Percentiles rank a stretch among this genome's conserved stretches.
phyloP scores from a whole-genome alignment of 169 alveolate species.

The Prorocentrum cordatum region DNA sequence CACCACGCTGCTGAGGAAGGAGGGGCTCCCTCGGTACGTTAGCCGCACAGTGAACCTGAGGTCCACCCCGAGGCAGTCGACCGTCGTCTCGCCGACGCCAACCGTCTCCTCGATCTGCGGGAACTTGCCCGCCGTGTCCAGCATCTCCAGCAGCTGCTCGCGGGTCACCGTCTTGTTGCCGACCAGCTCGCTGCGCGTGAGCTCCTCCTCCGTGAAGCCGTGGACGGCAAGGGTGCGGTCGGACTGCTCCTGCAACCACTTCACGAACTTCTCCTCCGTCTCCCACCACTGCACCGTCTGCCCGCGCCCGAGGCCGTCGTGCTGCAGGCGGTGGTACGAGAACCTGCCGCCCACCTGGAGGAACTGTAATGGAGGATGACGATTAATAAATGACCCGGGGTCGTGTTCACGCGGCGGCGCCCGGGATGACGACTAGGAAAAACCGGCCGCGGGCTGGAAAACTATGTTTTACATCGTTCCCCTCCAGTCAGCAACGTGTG shows the following conservation, averaged over 20 bases:
- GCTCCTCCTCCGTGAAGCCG: constrained; percentile 57
- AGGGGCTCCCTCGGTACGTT: constrained; percentile 23
- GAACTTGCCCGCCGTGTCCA: constrained; percentile 3
- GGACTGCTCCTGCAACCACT: constrained; percentile 47
- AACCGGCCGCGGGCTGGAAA: too few relatives aligned
- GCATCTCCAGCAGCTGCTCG: constrained; percentile 1
- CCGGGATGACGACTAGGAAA: too few relatives aligned
- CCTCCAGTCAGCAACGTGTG: too few relatives aligned
- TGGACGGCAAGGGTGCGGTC: constrained; percentile 54
- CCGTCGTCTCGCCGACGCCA: neutral
- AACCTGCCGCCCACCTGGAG: neutral
- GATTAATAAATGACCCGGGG: too few relatives aligned
- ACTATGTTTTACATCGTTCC: too few relatives aligned
- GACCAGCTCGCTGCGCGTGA: constrained; percentile 22
- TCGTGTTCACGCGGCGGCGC: too few relatives aligned
- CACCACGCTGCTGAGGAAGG: constrained; percentile 23
- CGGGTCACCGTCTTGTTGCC: constrained; percentile 50
- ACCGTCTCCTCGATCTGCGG: neutral
- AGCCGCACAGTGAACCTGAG: constrained; percentile 5
- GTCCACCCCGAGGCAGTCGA: neutral
- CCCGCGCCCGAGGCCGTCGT: constrained; percentile 51
- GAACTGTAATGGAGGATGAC: too few relatives aligned
- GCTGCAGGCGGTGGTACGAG: constrained; percentile 52
- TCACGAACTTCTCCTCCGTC: constrained; percentile 19
- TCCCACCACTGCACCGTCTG: constrained; percentile 34